Evolutionary conservation across 768 basidiomycete genomes (phyloP).

Genomic region (Panellus pusillus): DNA sequence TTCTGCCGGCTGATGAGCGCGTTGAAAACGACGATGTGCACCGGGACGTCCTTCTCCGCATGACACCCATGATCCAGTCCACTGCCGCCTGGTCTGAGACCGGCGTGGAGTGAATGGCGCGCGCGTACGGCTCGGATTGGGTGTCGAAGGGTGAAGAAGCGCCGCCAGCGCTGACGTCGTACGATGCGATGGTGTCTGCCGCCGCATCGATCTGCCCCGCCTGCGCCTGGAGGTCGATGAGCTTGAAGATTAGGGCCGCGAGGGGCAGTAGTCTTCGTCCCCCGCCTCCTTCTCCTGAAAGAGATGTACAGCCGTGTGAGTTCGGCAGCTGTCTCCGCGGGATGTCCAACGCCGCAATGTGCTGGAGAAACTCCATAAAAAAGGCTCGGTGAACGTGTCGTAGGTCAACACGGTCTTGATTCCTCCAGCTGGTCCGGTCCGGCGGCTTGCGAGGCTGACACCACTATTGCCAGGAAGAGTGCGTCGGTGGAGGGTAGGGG

Average conservation of each 20-base stretch:
- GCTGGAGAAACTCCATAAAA: conserved; percentile 27
- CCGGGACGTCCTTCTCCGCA: conserved; percentile 38
- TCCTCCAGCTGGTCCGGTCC: conserved; percentile 17
- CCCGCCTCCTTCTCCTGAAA: neutral
- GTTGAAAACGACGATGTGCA: conserved; percentile 48
- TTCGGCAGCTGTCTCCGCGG: conserved; percentile 17
- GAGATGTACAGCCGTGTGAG: conserved; percentile 27
- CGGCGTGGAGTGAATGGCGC: conserved; percentile 34
- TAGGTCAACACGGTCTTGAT: conserved; percentile 26
- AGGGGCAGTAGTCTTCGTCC: conserved; percentile 26
- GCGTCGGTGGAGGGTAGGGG: conserved; percentile 38
- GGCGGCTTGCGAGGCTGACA: conserved; percentile 26
- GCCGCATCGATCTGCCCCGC: conserved; percentile 33
- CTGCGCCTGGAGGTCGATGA: conserved; percentile 38
- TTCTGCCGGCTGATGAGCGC: conserved; percentile 44
- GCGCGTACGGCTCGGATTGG: conserved; percentile 34
- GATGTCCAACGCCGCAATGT: conserved; percentile 20
- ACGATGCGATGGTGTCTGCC: conserved; percentile 26
- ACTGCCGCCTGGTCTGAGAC: conserved; percentile 31
- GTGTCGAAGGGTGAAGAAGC: conserved; percentile 2
- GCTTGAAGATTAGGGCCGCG: conserved; percentile 34
- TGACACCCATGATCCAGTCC: conserved; percentile 37
- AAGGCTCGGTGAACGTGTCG: conserved; percentile 29
- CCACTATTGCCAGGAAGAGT: conserved; percentile 37
- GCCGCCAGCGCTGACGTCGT: conserved; percentile 17